phyloP scores from a whole-genome alignment of 2,329 filamentous ascomycete genomes.

The Camillea tinctor region DNA sequence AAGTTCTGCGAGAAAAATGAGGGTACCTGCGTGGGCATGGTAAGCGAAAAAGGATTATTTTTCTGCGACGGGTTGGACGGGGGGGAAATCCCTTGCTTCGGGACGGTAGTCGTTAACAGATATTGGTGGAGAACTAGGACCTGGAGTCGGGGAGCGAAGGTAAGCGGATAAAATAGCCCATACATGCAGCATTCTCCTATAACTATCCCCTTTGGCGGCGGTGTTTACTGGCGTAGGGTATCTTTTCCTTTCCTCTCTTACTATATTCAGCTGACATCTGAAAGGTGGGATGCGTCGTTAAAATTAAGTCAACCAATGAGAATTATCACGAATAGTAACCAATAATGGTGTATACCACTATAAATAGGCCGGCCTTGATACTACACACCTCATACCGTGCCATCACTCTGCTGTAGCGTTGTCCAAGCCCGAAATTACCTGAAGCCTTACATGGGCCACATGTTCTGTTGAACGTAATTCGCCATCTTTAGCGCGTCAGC shows the following conservation, averaged over 20 bases:
- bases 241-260: too few species aligned
- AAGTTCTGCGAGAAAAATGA: background rate
- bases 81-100: background rate
- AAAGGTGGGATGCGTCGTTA: conserved; percentile 10
- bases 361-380: conserved; percentile 15
- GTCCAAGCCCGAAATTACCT: background rate
- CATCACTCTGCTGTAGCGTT: background rate
- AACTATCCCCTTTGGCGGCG: background rate
- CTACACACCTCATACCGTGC: background rate
- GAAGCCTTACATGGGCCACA: background rate
- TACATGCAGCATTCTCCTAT: background rate
- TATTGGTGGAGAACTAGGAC: background rate
- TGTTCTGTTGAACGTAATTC: background rate
- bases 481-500: background rate
- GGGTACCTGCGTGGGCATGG: background rate
- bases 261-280: background rate
- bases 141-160: background rate
- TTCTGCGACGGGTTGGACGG: too few species aligned
- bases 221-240: background rate
- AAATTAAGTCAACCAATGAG: conserved; percentile 17
- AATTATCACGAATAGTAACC: conserved; percentile 1
- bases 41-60: conserved; percentile 1
- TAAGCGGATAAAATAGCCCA: background rate
- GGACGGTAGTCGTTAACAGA: background rate
- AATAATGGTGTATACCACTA: conserved; percentile 4